Percentiles rank a stretch among this genome's conserved stretches.
Evolutionary conservation across 306 rosid species (phyloP).

Genomic region (Ceratonia siliqua): DNA sequence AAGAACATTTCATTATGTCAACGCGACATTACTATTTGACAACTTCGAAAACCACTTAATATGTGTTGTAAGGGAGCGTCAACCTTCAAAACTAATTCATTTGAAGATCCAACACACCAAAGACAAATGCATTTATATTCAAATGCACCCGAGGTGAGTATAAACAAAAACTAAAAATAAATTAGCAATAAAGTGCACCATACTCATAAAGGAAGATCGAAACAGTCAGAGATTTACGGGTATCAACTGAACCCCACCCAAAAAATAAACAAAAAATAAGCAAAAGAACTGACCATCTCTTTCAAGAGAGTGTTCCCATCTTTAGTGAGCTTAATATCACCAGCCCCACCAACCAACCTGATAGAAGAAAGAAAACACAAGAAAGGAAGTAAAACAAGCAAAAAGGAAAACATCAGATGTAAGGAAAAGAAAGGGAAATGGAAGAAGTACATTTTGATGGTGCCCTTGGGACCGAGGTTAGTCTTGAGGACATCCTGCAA

Average conservation of each 20-base stretch:
- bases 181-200: neutral
- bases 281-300: constrained; percentile 67
- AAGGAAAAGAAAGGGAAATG: neutral
- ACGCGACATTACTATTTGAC: neutral
- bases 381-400: neutral
- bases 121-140: no score
- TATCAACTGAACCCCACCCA: neutral
- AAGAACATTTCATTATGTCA: neutral
- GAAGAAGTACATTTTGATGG: constrained; percentile 71
- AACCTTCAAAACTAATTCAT: neutral
- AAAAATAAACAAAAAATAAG: neutral
- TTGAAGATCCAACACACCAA: neutral
- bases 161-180: neutral
- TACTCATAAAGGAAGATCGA: neutral
- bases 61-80: neutral
- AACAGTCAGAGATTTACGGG: neutral
- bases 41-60: neutral
- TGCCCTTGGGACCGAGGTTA: constrained; percentile 97
- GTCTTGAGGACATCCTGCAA: constrained; percentile 89
- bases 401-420: neutral
- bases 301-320: constrained; percentile 95
- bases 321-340: constrained; percentile 94
- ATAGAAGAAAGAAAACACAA: neutral
- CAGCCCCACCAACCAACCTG: constrained; percentile 98
- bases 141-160: neutral